phyloP scores from a whole-genome alignment of 2,329 filamentous ascomycete species.

The Sporothrix pallida region DNA sequence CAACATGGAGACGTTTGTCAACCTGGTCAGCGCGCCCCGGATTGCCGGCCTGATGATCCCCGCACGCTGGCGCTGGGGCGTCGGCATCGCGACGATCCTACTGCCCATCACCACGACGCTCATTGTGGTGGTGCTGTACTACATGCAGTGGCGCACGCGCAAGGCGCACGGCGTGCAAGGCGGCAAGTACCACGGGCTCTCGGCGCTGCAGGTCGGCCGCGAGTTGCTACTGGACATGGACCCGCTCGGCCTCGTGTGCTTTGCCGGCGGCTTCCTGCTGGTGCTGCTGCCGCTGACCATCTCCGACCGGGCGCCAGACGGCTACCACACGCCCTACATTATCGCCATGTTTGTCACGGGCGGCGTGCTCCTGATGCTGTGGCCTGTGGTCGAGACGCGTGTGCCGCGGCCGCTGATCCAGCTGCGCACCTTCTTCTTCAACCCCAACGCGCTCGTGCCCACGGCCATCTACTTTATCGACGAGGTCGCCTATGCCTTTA shows the following conservation, averaged over 20 bases:
- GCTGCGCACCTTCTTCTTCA: neutral
- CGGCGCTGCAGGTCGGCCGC: neutral
- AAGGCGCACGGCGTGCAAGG: conserved; percentile 47
- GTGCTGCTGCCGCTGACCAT: neutral
- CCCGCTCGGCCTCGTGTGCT: neutral
- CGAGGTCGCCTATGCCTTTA: neutral
- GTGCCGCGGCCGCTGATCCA: neutral
- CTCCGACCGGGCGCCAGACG: neutral
- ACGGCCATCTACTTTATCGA: conserved; percentile 9
- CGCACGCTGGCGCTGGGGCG: conserved; percentile 62
- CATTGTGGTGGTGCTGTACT: conserved; percentile 54
- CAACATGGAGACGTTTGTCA: neutral
- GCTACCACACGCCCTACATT: neutral
- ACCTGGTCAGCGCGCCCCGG: conserved; percentile 58
- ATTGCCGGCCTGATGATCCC: conserved; percentile 54
- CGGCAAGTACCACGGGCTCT: neutral
- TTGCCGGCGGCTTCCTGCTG: neutral
- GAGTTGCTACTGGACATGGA: neutral
- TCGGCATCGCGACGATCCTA: conserved; percentile 62
- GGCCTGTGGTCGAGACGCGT: conserved; percentile 1
- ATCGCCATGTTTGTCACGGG: conserved; percentile 7
- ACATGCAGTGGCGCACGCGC: conserved; percentile 57
- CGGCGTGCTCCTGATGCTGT: neutral
- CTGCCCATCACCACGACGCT: conserved; percentile 58
- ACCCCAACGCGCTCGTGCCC: neutral